Evolutionary conservation across 257 asterid genomes (phyloP), one percentile per base, ranked within the genome.

Genomic region (Asclepias syriaca): DNA sequence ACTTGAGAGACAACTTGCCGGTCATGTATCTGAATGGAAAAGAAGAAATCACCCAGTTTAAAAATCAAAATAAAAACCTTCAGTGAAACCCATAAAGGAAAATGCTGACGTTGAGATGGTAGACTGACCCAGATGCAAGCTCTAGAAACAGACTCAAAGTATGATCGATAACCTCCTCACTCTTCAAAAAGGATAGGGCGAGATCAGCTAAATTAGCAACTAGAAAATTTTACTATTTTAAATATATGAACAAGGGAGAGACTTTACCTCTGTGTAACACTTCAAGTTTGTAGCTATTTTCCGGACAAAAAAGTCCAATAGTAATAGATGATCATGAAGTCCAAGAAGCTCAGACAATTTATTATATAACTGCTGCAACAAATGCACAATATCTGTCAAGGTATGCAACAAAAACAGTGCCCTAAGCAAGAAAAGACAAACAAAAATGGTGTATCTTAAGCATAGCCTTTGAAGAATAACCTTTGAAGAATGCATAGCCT

Each of bases 401-500:
- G 59, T 59, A 68, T 40, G 74, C 71, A 55, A 21, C 51, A 68
- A 70, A 67, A 59, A 72, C 78, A 19, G 61, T 66, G 71, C 39
- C 21, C 67, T 72, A 65, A 66, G 55, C 22, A 50, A 59, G 5
- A 53, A 70, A 74, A 53, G 51, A 70, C 55, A 46, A 77, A 6
- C 27, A 53, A 24, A 24, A 24, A 24, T 24, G 27, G 27, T 24
- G 27, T 24, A 24, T 24, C 27, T 24, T 24, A 24, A 24, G 27
- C 27, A 24, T 24, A 24, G 27, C 27, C 27, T 24, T 24, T 24
- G 18, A 73, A 29, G 37, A 64, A 54, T 74, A 77, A 92, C 99
- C 99, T 95, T 95, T 53, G 99, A 92, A 27, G 99, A 90, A 81
- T 92, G 99, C 92, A 95, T 92, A 70, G 99, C 97, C 80, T 90